Percentiles rank a stretch among this genome's conserved stretches.
These are phyloP conservation scores for Russula olivacea DNA, from an alignment of 768 basidiomycete species.

Conservation along the genomic window DNA sequence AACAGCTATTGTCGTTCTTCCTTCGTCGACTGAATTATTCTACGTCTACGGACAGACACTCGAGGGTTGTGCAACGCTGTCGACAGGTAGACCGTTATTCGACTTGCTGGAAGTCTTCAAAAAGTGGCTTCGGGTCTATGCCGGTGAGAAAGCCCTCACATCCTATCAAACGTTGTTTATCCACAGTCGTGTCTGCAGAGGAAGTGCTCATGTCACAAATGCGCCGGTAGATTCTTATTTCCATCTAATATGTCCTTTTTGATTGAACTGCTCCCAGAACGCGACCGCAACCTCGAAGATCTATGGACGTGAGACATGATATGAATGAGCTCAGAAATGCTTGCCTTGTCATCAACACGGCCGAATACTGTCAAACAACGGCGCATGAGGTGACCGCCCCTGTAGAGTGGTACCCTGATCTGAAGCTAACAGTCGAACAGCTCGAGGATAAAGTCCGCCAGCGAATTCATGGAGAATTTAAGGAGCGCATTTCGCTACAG, in stretches of 20 bases:
- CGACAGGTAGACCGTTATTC: slow-evolving; percentile 75
- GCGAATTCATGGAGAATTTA: slow-evolving; percentile 69
- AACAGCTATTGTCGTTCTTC: slow-evolving; percentile 63
- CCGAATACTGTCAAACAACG: slow-evolving; percentile 93
- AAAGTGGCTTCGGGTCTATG: slow-evolving; percentile 93
- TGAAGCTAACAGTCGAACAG: slow-evolving; percentile 36
- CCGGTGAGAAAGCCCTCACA: slow-evolving; percentile 47
- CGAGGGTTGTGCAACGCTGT: slow-evolving; percentile 89
- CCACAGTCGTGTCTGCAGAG: slow-evolving; percentile 46
- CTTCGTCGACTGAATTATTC: slow-evolving; percentile 93
- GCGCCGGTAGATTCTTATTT: slow-evolving; percentile 50
- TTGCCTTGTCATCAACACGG: slow-evolving; percentile 91
- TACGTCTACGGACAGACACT: slow-evolving; percentile 95
- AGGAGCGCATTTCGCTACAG: slow-evolving; percentile 77
- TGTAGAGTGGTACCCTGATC: background rate
- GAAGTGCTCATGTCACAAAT: slow-evolving; percentile 73
- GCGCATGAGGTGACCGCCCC: slow-evolving; percentile 60
- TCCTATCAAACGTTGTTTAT: background rate
- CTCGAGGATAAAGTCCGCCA: slow-evolving; percentile 88
- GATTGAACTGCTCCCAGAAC: slow-evolving; percentile 32
- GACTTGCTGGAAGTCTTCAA: slow-evolving; percentile 78
- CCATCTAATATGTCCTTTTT: background rate
- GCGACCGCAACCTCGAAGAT: slow-evolving; percentile 49
- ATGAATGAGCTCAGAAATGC: slow-evolving; percentile 68
- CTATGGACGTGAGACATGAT: slow-evolving; percentile 77